phyloP scores from a whole-genome alignment of 129 eudicot species.

The Pulicaria dysenterica region DNA sequence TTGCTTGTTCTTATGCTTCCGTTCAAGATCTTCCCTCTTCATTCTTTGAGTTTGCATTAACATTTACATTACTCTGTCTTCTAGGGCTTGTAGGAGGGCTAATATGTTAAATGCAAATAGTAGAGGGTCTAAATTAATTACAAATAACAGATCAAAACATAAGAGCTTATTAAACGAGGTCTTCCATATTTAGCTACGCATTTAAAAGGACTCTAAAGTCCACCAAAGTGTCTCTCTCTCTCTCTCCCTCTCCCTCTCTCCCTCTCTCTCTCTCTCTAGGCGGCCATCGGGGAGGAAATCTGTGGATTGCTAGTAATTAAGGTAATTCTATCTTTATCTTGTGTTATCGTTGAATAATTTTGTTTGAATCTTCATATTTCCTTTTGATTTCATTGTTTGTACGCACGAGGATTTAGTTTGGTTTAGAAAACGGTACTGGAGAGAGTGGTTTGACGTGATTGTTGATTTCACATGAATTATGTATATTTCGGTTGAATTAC shows the following conservation, averaged over 20 bases:
- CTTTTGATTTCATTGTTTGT: neutral
- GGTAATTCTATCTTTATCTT: conserved; percentile 14
- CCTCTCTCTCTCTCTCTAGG: neutral
- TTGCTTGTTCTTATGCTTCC: too few relatives aligned
- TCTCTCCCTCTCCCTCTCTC: conserved; percentile 3
- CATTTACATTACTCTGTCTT: too few relatives aligned
- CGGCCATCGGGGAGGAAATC: conserved; percentile 12
- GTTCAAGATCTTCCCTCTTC: too few relatives aligned
- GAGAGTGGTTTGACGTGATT: conserved; percentile 4
- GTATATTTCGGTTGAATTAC: conserved; percentile 14
- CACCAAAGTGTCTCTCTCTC: conserved; percentile 20
- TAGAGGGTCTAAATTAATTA: neutral
- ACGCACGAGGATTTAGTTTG: conserved; percentile 1
- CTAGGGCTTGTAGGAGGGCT: neutral
- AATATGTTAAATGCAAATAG: neutral
- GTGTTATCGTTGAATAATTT: neutral
- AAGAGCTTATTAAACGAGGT: conserved; percentile 12
- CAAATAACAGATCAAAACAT: conserved; percentile 16
- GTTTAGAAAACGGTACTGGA: conserved; percentile 9
- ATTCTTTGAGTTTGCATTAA: too few relatives aligned
- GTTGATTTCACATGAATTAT: neutral
- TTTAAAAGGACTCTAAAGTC: conserved; percentile 27
- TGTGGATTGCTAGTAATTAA: conserved; percentile 19
- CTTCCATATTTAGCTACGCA: conserved; percentile 21
- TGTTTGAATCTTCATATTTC: neutral